Evolutionary conservation across 768 basidiomycete species (phyloP).

Genomic region (Tephrocybe rancida): DNA sequence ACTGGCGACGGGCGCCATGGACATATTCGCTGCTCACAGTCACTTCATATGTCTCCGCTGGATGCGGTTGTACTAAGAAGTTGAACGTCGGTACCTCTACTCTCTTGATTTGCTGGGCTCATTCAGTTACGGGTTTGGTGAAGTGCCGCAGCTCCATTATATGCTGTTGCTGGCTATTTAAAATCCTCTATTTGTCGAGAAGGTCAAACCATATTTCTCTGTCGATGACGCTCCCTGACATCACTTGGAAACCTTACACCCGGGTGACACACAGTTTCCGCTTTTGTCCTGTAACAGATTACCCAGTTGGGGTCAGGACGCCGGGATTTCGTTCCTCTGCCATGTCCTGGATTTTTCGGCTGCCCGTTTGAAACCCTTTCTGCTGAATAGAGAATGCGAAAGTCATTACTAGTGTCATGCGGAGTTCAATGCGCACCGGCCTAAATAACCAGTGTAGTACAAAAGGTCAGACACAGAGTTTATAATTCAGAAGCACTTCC

Average conservation of each 20-base stretch:
- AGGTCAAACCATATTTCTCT: conserved; percentile 9
- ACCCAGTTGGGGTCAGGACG: conserved; percentile 6
- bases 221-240: conserved; percentile 12
- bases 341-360: conserved; percentile 6
- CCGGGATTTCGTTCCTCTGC: conserved; percentile 8
- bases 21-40: conserved; percentile 7
- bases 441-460: conserved; percentile 13
- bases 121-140: neutral
- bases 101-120: too few relatives aligned
- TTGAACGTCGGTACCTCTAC: too few relatives aligned
- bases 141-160: neutral
- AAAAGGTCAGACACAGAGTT: conserved; percentile 16
- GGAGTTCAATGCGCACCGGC: conserved; percentile 11
- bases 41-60: conserved; percentile 11
- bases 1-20: conserved; percentile 18
- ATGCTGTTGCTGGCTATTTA: neutral
- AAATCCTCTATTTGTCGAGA: conserved; percentile 1
- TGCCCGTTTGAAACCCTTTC: conserved; percentile 17
- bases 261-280: conserved; percentile 6
- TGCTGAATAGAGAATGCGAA: neutral
- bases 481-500: neutral
- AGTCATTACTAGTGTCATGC: conserved; percentile 5
- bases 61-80: conserved; percentile 15
- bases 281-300: conserved; percentile 12
- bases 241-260: neutral